Evolutionary conservation across 1,284 basidiomycete species (phyloP).

Genomic region (Inonotus hispidus): DNA sequence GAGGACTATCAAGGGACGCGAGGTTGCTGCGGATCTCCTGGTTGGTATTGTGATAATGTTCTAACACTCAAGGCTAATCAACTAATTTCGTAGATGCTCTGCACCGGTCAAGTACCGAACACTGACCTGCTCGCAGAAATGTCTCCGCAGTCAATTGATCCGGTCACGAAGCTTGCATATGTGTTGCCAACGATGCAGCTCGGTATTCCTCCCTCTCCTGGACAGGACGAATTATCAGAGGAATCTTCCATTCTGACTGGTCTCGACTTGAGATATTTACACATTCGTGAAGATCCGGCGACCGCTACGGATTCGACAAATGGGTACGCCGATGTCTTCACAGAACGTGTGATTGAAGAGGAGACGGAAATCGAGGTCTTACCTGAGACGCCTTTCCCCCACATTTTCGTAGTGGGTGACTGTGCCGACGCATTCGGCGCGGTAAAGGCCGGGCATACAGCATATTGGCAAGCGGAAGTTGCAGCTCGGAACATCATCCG

Average conservation of each 20-base stretch:
- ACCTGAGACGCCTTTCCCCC: constrained; percentile 38
- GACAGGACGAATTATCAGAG: constrained; percentile 4
- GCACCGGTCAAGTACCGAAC: constrained; percentile 74
- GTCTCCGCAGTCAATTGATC: constrained; percentile 46
- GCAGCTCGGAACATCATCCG: constrained; percentile 50
- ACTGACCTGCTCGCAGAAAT: constrained; percentile 49
- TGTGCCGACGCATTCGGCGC: constrained; percentile 67
- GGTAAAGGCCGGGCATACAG: constrained; percentile 67
- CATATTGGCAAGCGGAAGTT: constrained; percentile 54
- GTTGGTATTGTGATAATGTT: constrained; percentile 32
- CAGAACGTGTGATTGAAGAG: background rate
- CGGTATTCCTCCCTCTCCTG: constrained; percentile 21
- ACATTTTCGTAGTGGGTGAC: constrained; percentile 67
- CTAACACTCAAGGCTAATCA: background rate
- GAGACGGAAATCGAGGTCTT: constrained; percentile 24
- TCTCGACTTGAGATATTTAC: background rate
- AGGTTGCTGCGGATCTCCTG: constrained; percentile 58
- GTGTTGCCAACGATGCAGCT: constrained; percentile 63
- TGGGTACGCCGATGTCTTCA: background rate
- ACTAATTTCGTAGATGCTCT: constrained; percentile 46
- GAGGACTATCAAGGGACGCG: constrained; percentile 52
- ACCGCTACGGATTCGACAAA: background rate
- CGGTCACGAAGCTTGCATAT: constrained; percentile 42
- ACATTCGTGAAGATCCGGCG: background rate
- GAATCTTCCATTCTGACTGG: background rate